phyloP scores from a whole-genome alignment of 768 basidiomycete genomes.

The Paxillus involutus region DNA sequence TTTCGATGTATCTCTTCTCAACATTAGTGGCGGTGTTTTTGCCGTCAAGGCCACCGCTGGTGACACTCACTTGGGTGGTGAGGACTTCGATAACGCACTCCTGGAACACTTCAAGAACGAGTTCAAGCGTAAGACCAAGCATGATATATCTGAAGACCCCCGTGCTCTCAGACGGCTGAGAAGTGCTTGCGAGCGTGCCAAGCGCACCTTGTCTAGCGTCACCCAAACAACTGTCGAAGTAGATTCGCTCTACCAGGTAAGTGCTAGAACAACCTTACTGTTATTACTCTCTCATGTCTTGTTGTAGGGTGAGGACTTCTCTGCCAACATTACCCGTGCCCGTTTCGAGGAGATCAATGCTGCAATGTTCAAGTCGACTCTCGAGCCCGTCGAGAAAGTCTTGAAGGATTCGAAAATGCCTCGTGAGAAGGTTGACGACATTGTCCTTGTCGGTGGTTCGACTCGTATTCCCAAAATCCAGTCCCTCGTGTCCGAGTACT shows the following conservation, averaged over 20 bases:
- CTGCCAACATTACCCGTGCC: conserved; percentile 97
- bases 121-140: conserved; percentile 97
- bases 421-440: conserved; percentile 96
- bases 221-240: conserved; percentile 99
- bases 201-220: conserved; percentile 97
- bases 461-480: conserved; percentile 99
- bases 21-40: conserved; percentile 97
- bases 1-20: conserved; percentile 98
- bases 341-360: conserved; percentile 99
- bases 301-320: conserved; percentile 90
- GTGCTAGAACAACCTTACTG: conserved; percentile 13
- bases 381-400: conserved; percentile 98
- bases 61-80: conserved; percentile 99
- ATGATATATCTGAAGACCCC: conserved; percentile 95
- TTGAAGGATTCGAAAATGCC: conserved; percentile 99
- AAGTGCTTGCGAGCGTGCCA: conserved; percentile 98
- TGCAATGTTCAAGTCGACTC: conserved; percentile 89
- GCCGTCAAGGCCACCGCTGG: conserved; percentile 99
- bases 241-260: conserved; percentile 93
- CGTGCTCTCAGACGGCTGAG: conserved; percentile 95
- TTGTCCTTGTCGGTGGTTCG: conserved; percentile 99
- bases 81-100: conserved; percentile 99
- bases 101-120: conserved; percentile 99
- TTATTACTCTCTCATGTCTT: conserved; percentile 7
- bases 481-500: conserved; percentile 97